These are phyloP conservation scores for Aspergillus unguis DNA, from an alignment of 2,329 filamentous ascomycete species.

Conservation along the genomic window DNA sequence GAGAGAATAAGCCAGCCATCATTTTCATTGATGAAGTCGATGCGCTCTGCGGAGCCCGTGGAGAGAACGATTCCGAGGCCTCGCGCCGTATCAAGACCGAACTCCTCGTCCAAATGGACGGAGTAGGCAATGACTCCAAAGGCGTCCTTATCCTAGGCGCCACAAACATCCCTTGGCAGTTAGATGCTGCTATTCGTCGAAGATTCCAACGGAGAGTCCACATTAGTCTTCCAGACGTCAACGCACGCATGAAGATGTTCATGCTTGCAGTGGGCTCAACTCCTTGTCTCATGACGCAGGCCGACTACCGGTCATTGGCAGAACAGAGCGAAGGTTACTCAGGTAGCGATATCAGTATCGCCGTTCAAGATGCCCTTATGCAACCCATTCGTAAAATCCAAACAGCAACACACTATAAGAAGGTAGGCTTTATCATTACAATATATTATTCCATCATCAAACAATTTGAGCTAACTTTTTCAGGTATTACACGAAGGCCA, in stretches of 20 bases:
- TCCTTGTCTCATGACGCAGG: conserved; percentile 73
- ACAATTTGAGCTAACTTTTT: conserved; percentile 33
- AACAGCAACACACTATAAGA: conserved; percentile 96
- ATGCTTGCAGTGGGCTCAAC: conserved; percentile 92
- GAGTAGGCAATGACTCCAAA: conserved; percentile 91
- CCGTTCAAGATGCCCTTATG: conserved; percentile 95
- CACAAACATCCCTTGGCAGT: conserved; percentile 98
- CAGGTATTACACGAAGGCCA: conserved; percentile 67
- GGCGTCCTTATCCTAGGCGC: conserved; percentile 93
- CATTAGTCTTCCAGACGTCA: conserved; percentile 83
- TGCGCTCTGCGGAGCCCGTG: conserved; percentile 86
- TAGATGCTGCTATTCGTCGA: conserved; percentile 90
- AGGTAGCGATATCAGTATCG: conserved; percentile 91
- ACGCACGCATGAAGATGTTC: conserved; percentile 91
- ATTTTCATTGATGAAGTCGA: conserved; percentile 99
- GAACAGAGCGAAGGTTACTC: conserved; percentile 89
- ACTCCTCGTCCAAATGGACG: conserved; percentile 98
- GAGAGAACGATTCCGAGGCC: conserved; percentile 95
- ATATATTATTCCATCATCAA: background rate
- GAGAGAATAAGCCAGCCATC: conserved; percentile 96
- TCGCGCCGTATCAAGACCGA: conserved; percentile 98
- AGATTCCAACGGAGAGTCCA: conserved; percentile 96
- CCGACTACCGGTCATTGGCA: conserved; percentile 77
- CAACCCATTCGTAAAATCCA: conserved; percentile 95
- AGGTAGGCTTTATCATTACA: conserved; percentile 51